phyloP scores from a whole-genome alignment of 768 basidiomycete genomes.

The Postia placenta region DNA sequence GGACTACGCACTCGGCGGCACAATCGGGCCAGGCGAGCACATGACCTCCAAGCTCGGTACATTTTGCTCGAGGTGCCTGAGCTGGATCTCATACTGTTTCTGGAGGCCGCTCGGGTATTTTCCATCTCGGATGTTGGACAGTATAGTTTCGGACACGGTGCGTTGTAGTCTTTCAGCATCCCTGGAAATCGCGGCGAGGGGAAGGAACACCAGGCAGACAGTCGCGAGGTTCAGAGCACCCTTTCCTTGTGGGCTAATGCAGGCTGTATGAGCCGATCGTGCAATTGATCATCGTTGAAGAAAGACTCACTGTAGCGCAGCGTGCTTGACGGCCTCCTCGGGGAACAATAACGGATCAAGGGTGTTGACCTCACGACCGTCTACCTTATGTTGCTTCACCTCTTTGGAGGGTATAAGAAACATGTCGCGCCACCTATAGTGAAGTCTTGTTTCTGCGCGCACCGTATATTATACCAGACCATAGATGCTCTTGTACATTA shows the following conservation, averaged over 20 bases:
- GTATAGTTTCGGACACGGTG: constrained; percentile 6
- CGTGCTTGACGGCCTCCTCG: too few relatives aligned
- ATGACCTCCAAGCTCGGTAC: constrained; percentile 11
- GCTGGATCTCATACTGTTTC: constrained; percentile 17
- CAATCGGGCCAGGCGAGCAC: constrained; percentile 2
- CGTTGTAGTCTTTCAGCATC: neutral
- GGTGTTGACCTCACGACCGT: constrained; percentile 8
- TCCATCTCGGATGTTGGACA: constrained; percentile 12
- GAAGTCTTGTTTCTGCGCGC: neutral
- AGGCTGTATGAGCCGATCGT: too few relatives aligned
- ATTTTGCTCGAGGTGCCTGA: constrained; percentile 6
- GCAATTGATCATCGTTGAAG: too few relatives aligned
- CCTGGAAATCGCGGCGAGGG: neutral
- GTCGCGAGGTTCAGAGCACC: constrained; percentile 6
- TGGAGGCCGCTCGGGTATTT: constrained; percentile 1
- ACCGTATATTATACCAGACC: constrained; percentile 5
- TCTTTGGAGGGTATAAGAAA: neutral
- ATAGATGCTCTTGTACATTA: constrained; percentile 30
- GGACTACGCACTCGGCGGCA: constrained; percentile 2
- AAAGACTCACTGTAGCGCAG: constrained; percentile 19
- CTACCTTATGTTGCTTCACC: constrained; percentile 5
- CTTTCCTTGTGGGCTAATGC: too few relatives aligned
- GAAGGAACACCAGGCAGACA: constrained; percentile 1
- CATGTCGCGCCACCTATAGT: neutral
- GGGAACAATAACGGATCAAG: too few relatives aligned